Evolutionary conservation across 345 rosid genomes (phyloP), one percentile per base, ranked within the genome.

Genomic region (Rhodamnia rubescens): DNA sequence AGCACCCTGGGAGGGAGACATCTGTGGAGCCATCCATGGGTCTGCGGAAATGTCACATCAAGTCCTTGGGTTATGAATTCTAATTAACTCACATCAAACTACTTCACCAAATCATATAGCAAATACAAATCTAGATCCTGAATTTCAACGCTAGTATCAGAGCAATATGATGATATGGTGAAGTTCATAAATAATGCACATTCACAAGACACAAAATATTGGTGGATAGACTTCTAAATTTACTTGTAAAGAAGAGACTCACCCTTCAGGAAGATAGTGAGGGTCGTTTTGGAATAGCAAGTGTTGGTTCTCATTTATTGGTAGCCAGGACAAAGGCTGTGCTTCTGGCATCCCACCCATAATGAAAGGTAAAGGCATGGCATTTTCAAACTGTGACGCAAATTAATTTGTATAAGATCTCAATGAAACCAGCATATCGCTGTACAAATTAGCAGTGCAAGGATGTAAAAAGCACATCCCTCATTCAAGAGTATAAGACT

Each of bases 251-350:
- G 80, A 69, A 69, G 47, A 69, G 80, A 89, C 89, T 88, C 84
- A 94, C 99, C 93, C 89, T 32, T 90, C 92, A 32, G 92, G 90
- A 53, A 93, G 92, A 89, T 91, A 91, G 84, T 88, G 91, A 53
- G 92, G 89, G 40, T 92, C 98, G 85, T 89, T 91, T 64, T 91
- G 90, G 88, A 94, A 87, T 56, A 95, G 82, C 29, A 91, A 78
- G 50, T 92, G 93, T 85, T 91, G 97, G 88, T 88, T 92, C 83
- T 92, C 96, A 81, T 88, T 90, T 51, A 90, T 91, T 16, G 94
- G 92, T 88, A 92, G 93, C 99, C 99, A 96, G 14, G 95, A 85
- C 24, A 93, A 53, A 1, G 94, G 90, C 59, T 92, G 94, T 74
- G 89, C 90, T 87, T 92, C 95, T 90, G 93, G 96, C 91, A 92